Conservation (phyloP, 768 basidiomycete species). For the Lentinus tigrinus region DNA sequence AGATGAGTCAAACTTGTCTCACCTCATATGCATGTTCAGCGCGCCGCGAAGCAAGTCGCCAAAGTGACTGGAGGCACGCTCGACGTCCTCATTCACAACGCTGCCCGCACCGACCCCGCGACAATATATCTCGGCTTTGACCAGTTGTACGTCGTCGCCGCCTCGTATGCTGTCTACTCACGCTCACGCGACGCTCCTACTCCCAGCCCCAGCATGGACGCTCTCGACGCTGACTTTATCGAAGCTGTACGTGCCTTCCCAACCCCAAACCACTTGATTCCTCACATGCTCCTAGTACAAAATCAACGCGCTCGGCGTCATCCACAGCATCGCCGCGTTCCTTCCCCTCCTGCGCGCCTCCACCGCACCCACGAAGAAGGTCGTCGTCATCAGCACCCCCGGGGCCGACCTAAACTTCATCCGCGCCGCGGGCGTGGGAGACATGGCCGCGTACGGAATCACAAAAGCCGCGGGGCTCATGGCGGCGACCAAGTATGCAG, state of each 20-base stretch:
- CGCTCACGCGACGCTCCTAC: not conserved
- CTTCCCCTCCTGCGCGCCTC: constrained; percentile 36
- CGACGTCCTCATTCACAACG: constrained; percentile 2
- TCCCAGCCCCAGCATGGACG: not conserved
- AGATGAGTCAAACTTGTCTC: too few species aligned
- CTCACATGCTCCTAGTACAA: constrained; percentile 23
- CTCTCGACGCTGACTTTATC: constrained; percentile 6
- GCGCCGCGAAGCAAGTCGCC: not conserved
- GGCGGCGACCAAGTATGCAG: constrained; percentile 4
- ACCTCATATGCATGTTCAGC: not conserved
- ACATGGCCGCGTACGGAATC: not conserved
- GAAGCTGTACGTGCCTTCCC: constrained; percentile 7
- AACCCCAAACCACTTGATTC: too few species aligned
- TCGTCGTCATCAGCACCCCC: constrained; percentile 32
- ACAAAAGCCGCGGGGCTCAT: constrained; percentile 4
- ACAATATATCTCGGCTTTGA: not conserved
- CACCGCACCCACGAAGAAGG: constrained; percentile 28
- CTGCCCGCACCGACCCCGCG: not conserved
- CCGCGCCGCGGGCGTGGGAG: constrained; percentile 5
- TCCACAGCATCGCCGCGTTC: constrained; percentile 36
- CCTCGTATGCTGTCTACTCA: not conserved
- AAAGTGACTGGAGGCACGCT: not conserved
- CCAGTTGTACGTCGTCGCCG: not conserved
- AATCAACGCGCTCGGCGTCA: constrained; percentile 35
- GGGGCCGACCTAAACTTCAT: constrained; percentile 29